These are phyloP conservation scores for Cyberlindnera bimundalis DNA, from an alignment of 805 yeast species.

Conservation along the genomic window DNA sequence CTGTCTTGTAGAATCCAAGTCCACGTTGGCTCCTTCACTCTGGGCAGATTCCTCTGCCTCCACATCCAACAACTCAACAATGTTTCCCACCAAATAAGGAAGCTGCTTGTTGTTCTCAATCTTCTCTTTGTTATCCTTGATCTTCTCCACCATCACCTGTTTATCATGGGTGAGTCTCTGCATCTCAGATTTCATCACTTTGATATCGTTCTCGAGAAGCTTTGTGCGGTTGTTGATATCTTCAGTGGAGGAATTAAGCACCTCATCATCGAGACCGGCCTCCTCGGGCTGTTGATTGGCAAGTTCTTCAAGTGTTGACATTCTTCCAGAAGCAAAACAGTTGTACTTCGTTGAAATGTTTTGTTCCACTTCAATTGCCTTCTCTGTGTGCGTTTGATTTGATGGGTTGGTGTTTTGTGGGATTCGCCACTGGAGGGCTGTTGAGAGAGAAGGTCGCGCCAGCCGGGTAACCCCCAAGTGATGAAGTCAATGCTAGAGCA, in stretches of 20 bases:
- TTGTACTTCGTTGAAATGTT: neutral
- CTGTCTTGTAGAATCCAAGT: constrained; percentile 81
- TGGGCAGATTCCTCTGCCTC: constrained; percentile 79
- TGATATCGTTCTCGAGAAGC: constrained; percentile 89
- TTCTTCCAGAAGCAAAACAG: no score
- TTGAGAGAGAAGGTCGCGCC: neutral
- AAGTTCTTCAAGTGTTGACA: constrained; percentile 85
- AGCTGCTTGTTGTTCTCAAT: constrained; percentile 92
- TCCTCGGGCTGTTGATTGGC: constrained; percentile 45
- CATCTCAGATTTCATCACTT: constrained; percentile 88
- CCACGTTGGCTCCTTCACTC: constrained; percentile 91
- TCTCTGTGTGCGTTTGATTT: no score
- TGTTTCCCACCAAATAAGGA: constrained; percentile 95
- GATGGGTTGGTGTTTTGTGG: neutral
- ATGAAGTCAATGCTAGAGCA: no score
- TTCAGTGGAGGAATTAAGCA: constrained; percentile 68
- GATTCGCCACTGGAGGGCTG: constrained; percentile 4
- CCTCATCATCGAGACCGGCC: constrained; percentile 68
- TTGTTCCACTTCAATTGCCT: neutral
- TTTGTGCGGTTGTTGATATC: constrained; percentile 85
- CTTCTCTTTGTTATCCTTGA: constrained; percentile 94
- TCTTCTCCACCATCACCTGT: constrained; percentile 86
- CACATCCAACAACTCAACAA: constrained; percentile 89
- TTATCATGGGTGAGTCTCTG: constrained; percentile 91
- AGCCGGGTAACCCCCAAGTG: constrained; percentile 6